Conservation (phyloP, 805 yeast genomes). For the Kodamaea restingae region DNA sequence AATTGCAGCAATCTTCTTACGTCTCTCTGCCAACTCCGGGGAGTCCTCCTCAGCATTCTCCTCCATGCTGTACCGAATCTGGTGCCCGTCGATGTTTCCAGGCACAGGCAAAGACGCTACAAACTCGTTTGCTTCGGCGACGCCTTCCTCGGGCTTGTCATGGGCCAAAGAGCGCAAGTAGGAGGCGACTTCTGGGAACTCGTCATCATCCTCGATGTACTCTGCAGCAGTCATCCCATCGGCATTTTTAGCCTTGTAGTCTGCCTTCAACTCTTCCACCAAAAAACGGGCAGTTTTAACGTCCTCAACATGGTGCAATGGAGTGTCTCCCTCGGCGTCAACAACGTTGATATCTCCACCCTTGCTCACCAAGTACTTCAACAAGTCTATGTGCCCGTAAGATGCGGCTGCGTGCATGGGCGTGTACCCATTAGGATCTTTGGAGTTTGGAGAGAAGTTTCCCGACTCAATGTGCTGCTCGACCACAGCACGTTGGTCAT, state of each 20-base stretch:
- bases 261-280: constrained; percentile 66
- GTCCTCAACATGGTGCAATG: constrained; percentile 86
- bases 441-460: constrained; percentile 62
- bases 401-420: constrained; percentile 98
- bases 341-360: constrained; percentile 81
- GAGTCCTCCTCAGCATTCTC: constrained; percentile 39
- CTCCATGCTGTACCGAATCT: constrained; percentile 56
- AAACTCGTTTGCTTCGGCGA: constrained; percentile 16
- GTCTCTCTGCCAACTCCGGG: constrained; percentile 47
- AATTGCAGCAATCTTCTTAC: constrained; percentile 64
- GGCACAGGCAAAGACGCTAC: constrained; percentile 31
- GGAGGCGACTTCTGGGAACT: constrained; percentile 69
- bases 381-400: constrained; percentile 72
- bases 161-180: constrained; percentile 50
- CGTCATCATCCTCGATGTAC: constrained; percentile 79
- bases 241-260: constrained; percentile 55
- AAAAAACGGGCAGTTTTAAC: constrained; percentile 58
- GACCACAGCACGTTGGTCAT: constrained; percentile 62
- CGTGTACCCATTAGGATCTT: constrained; percentile 93
- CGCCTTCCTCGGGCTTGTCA: constrained; percentile 18
- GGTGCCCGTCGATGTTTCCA: constrained; percentile 42
- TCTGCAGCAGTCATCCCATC: constrained; percentile 76
- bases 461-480: constrained; percentile 50
- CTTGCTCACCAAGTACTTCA: constrained; percentile 45
- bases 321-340: constrained; percentile 92